These are phyloP conservation scores for Cystobasidium pallidum DNA, from an alignment of 1,284 basidiomycete genomes.

Conservation along the genomic window DNA sequence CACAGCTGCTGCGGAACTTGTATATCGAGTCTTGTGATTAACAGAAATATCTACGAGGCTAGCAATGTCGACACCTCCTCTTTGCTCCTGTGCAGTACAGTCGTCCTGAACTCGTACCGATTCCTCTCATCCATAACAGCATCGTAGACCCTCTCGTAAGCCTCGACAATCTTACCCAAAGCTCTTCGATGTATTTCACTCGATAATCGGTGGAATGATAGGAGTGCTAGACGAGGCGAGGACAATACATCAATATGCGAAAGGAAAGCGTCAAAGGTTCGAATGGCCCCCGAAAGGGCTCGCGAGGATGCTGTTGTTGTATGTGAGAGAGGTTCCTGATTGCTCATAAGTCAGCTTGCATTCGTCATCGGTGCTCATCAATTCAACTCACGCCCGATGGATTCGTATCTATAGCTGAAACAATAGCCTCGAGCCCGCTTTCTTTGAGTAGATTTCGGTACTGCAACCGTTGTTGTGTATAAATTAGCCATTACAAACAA, in stretches of 20 bases:
- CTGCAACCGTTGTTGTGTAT: constrained; percentile 59
- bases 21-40: too few relatives aligned
- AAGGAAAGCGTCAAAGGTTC: constrained; percentile 59
- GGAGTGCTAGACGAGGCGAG: constrained; percentile 69
- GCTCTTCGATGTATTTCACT: constrained; percentile 73
- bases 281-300: constrained; percentile 63
- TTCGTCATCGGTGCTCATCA: constrained; percentile 36
- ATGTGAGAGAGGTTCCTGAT: constrained; percentile 64
- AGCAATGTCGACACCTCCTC: constrained; percentile 60
- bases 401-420: constrained; percentile 65
- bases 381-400: constrained; percentile 64
- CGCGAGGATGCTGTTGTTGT: constrained; percentile 65
- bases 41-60: not conserved
- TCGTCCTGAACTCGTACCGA: constrained; percentile 82
- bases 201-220: constrained; percentile 70
- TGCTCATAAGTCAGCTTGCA: not conserved
- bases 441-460: constrained; percentile 72
- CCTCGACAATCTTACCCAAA: constrained; percentile 67
- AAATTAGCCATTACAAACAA: too few relatives aligned
- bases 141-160: constrained; percentile 72
- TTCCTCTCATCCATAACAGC: constrained; percentile 66
- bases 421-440: constrained; percentile 71
- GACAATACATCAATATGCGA: constrained; percentile 58
- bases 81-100: constrained; percentile 71
- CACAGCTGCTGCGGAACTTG: too few relatives aligned